Percentiles rank a stretch among this genome's conserved stretches.
Evolutionary conservation across 345 rosid genomes (phyloP).

Genomic region (Geranium brycei): DNA sequence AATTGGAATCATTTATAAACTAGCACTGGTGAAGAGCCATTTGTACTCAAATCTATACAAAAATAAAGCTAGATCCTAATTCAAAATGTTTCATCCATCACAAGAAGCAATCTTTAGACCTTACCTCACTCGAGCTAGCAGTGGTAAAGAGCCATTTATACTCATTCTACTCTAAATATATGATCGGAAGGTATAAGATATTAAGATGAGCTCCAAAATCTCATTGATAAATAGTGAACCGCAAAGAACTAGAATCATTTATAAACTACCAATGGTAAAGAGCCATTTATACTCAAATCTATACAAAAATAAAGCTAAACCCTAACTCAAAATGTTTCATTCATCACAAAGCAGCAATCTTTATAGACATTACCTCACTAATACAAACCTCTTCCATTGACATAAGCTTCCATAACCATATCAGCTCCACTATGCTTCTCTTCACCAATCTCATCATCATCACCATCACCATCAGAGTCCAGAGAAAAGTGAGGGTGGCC

Average conservation of each 20-base stretch:
- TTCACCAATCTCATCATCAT: constrained; percentile 24
- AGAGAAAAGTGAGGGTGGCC: constrained; percentile 40
- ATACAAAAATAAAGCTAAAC: background rate
- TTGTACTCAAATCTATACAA: background rate
- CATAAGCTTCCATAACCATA: constrained; percentile 29
- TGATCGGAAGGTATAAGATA: no score
- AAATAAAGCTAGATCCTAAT: background rate
- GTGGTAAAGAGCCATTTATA: no score
- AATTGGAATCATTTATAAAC: background rate
- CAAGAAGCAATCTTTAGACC: background rate
- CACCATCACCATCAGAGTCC: constrained; percentile 49
- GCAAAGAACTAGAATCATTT: background rate
- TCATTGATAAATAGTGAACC: background rate
- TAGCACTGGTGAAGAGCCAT: background rate
- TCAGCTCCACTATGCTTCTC: constrained; percentile 12
- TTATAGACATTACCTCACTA: constrained; percentile 17
- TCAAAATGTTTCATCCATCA: background rate
- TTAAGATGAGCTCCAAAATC: no score
- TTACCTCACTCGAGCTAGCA: no score
- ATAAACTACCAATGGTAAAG: background rate
- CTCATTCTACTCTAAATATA: no score
- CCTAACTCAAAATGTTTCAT: background rate
- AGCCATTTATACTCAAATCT: background rate
- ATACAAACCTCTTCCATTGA: constrained; percentile 43
- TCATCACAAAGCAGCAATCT: background rate